Base-by-base conservation (phyloP, 345 rosid species). In the Murraya koenigii region DNA sequence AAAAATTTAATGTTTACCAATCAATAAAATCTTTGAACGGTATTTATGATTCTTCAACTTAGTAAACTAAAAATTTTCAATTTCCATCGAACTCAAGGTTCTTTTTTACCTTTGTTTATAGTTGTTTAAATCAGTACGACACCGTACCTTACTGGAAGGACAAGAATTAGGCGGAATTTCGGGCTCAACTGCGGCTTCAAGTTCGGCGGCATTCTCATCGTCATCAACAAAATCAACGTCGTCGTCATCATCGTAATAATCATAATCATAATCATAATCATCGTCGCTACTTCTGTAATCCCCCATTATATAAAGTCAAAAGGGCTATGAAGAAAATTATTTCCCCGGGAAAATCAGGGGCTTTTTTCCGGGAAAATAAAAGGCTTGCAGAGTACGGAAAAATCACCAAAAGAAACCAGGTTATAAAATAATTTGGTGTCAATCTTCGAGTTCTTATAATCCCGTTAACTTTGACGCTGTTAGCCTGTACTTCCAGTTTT, bases 81-180 rank as follows among this genome's bases (percentile, higher is more conserved):
- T 30, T 71, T 55, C 30, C 23, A 54, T 20, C 30, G n/a, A 2
- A 35, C 30, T 54, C 28, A 54, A 55, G 47, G 26, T 13, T 33
- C n/a, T 22, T 65, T 33, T 32, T 62, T 1, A 0, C 20, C 14
- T 17, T 28, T 7, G 19, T 30, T 15, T 28, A 6, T 15, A 7
- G 1, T 66, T 20, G 15, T 39, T n/a, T 23, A 25, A 72, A 59
- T 1, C 13, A 60, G 7, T 25, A 9, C 55, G 2, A 8, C 30
- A 17, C 2, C 26, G 15, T 64, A 75, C 78, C 78, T 75, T 75
- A 33, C n/a, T 47, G 20, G 78, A 75, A 2, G 78, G 61, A 64
- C 28, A 58, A 22, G 28, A 32, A 28, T 32, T 30, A 23, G 61
- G 49, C 6, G 3, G 32, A 20, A 33, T 5, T 6, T 72, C 64